phyloP scores from a whole-genome alignment of 1,139 yeast species.

The Lodderomyces metapsilosis region DNA sequence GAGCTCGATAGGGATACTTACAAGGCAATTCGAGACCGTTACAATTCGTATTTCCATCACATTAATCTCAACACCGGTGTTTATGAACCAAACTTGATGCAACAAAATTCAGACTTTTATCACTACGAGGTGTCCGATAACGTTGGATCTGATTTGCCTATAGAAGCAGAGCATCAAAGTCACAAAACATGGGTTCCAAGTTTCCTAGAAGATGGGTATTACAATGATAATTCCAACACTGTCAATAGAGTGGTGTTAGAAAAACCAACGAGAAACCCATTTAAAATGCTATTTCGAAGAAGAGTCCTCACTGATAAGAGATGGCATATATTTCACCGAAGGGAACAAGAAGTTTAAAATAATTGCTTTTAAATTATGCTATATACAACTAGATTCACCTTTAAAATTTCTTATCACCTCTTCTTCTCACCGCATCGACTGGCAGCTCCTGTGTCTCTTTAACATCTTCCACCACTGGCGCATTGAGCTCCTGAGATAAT shows the following conservation, averaged over 20 bases:
- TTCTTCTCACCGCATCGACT: slow-evolving; percentile 32
- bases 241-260: neutral
- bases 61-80: slow-evolving; percentile 1
- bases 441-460: slow-evolving; percentile 34
- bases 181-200: slow-evolving; percentile 2
- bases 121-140: neutral
- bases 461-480: slow-evolving; percentile 27
- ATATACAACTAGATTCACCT: slow-evolving; percentile 1
- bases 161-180: neutral
- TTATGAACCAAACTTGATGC: neutral
- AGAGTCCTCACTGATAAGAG: neutral
- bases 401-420: slow-evolving; percentile 18
- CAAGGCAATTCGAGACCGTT: neutral
- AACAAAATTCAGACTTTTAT: slow-evolving; percentile 2
- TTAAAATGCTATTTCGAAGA: slow-evolving; percentile 1
- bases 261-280: slow-evolving; percentile 2
- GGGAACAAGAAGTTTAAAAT: neutral
- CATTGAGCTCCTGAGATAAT: slow-evolving; percentile 34
- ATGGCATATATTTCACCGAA: neutral
- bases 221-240: neutral
- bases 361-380: neutral
- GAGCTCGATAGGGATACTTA: neutral
- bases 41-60: neutral
- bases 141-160: neutral
- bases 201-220: neutral